phyloP scores from a whole-genome alignment of 495 filamentous ascomycete genomes.

The Annulohypoxylon stygium region DNA sequence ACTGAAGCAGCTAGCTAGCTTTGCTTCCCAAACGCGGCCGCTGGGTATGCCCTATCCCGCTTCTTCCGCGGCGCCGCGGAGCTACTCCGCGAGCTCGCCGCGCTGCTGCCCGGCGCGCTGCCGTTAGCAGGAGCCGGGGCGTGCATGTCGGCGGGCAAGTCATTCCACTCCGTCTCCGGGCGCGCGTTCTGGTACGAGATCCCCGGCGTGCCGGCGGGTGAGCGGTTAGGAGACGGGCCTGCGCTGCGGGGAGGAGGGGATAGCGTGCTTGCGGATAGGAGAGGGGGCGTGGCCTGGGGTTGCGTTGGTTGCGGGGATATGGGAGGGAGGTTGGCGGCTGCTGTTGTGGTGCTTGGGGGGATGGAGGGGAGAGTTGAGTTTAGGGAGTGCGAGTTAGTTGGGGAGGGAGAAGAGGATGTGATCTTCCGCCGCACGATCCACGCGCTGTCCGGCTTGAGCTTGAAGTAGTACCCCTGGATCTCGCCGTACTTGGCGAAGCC shows the following conservation, averaged over 20 bases:
- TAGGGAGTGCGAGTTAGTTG: background rate
- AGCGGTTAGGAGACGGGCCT: slow-evolving; percentile 40
- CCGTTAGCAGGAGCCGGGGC: background rate
- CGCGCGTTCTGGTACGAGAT: slow-evolving; percentile 66
- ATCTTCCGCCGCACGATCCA: slow-evolving; percentile 73
- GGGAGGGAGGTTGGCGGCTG: slow-evolving; percentile 50
- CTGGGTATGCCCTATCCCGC: slow-evolving; percentile 64
- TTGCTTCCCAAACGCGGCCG: slow-evolving; percentile 64
- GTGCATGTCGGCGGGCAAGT: slow-evolving; percentile 67
- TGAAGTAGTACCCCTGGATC: slow-evolving; percentile 84
- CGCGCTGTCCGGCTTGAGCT: slow-evolving; percentile 83
- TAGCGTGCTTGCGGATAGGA: background rate
- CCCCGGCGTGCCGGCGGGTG: slow-evolving; percentile 36
- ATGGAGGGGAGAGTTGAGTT: background rate
- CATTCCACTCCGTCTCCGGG: slow-evolving; percentile 70
- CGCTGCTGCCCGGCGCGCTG: slow-evolving; percentile 52
- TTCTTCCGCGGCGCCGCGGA: slow-evolving; percentile 59
- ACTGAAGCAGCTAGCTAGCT: too few species aligned
- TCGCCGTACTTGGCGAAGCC: slow-evolving; percentile 73
- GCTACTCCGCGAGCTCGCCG: slow-evolving; percentile 64
- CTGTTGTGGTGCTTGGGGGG: slow-evolving; percentile 46
- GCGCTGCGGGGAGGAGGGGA: slow-evolving; percentile 26
- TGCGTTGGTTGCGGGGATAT: slow-evolving; percentile 9
- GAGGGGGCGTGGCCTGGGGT: background rate
- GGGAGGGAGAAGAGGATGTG: slow-evolving; percentile 19